Evolutionary conservation across 345 rosid species (phyloP), one percentile per base, ranked within the genome.

Genomic region (Eutrema heterophyllum): DNA sequence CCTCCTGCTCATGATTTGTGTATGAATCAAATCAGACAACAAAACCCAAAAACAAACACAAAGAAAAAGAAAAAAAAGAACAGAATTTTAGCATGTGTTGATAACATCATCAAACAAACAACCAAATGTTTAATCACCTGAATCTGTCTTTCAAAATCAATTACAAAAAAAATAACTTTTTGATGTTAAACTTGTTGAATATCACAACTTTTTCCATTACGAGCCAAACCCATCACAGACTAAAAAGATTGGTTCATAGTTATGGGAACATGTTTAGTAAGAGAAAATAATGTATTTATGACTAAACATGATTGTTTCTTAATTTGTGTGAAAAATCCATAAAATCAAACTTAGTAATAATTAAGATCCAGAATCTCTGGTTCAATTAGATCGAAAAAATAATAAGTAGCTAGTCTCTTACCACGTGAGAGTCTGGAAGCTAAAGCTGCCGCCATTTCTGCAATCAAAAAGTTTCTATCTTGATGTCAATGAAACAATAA

Each of bases 381-480:
- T 7, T 43, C 3, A 11, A 67, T 13, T 33, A 54, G 62, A 58
- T 18, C 32, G 14, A 44, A 16, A 9, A 6, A 36, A 7, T 15
- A 57, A 9, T 30, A 49, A 35, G 7, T 0, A 57, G 16, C 12
- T n/a, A 0, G 30, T 66, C 44, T 29, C 64, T 49, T 68, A 71
- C 80, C 80, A 50, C 72, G 77, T 13, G 68, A 58, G 8, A 77
- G 13, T 66, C 77, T 77, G 18, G 80, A 77, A 40, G 44, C 80
- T 10, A 77, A 51, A 64, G 80, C 72, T 5, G 80, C 76, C 3
- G 80, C 80, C 80, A 77, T 77, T 58, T 77, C 64, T 65, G 48
- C 43, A 58, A 71, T 16, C 18, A 18, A 0, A 0, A 58, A 71
- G 53, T 15, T 32, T 24, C 63, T 0, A 65, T 77, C n/a, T 41